These are phyloP conservation scores for Boletus sp. DNA, from an alignment of 768 basidiomycete species.

Conservation along the genomic window DNA sequence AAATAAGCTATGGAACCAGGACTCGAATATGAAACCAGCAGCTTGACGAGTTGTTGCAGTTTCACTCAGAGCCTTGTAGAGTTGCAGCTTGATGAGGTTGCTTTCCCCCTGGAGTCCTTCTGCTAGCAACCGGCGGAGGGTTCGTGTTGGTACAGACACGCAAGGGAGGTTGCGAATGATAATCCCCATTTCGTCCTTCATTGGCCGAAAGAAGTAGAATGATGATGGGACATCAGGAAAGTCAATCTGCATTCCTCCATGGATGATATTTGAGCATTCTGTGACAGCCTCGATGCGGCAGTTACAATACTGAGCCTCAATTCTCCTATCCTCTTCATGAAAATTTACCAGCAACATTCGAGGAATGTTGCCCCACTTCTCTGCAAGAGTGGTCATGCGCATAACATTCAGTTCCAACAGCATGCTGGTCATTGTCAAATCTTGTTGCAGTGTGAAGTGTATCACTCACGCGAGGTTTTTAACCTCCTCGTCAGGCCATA, in stretches of 20 bases:
- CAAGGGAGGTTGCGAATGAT: not conserved
- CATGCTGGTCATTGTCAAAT: not conserved
- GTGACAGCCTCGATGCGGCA: not conserved
- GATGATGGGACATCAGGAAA: not conserved
- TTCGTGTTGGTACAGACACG: not conserved
- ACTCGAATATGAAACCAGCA: not conserved
- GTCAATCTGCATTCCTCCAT: not conserved
- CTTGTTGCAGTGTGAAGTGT: too few relatives aligned
- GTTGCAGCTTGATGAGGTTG: rapidly evolving
- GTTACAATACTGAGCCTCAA: not conserved
- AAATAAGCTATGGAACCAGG: too few relatives aligned
- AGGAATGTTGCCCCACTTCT: not conserved
- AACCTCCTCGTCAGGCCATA: not conserved
- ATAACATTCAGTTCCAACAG: not conserved
- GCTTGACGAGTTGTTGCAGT: not conserved
- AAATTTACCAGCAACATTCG: not conserved
- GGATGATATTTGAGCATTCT: too few relatives aligned
- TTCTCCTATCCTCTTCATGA: rapidly evolving
- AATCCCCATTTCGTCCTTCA: too few relatives aligned
- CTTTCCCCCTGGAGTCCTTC: not conserved
- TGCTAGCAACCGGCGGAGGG: not conserved
- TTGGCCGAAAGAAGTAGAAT: not conserved
- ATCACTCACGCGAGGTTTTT: not conserved
- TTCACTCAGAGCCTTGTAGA: not conserved
- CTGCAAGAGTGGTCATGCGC: not conserved